Base-by-base conservation (phyloP, 371 early-diverging fungal genomes). In the Mucor velutinosus region DNA sequence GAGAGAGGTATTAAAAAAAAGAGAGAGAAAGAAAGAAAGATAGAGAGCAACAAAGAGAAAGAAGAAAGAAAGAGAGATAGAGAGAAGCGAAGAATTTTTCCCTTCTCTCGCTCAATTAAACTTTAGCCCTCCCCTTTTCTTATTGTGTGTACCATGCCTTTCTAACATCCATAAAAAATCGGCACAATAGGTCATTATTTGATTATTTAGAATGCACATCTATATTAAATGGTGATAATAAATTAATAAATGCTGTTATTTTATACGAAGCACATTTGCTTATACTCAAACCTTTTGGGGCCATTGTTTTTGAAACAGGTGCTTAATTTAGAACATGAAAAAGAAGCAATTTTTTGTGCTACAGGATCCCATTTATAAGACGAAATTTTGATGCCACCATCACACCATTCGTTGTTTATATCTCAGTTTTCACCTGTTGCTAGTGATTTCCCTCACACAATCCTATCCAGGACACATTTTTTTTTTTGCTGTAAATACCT, bases 321-420 rank as follows among this genome's bases (percentile, higher is more conserved):
- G 27, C 53, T 53, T 53, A 53, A 53, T 53, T 53, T 53, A 53
- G 53, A 53, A 27, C 41, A 41, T 1, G 17, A 21, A 53, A 25
- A 51, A 51, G 25, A 23, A 53, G 53, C 53, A 47, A 47, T 47
- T 19, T 41, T 21, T 47, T 47, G 53, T 53, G 23, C 53, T 21
- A 53, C 53, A 53, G 25, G 27, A 27, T 53, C 23, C 53, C 27
- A 47, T 47, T 45, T 47, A 7, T n/a, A 21, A 47, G 4, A 35
- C 47, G 47, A 53, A 53, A 11, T 27, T 53, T 53, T 27, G 53
- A 53, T 53, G 53, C 53, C 53, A 53, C 53, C 53, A 53, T 53
- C 53, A 53, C 53, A 47, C 53, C 53, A 53, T 53, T 27, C 14
- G 17, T 27, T 51, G 51, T 51, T 19, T 51, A 51, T 14, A 51